phyloP scores from a whole-genome alignment of 2,329 filamentous ascomycete species.

The Ophiostoma pallidulum region DNA sequence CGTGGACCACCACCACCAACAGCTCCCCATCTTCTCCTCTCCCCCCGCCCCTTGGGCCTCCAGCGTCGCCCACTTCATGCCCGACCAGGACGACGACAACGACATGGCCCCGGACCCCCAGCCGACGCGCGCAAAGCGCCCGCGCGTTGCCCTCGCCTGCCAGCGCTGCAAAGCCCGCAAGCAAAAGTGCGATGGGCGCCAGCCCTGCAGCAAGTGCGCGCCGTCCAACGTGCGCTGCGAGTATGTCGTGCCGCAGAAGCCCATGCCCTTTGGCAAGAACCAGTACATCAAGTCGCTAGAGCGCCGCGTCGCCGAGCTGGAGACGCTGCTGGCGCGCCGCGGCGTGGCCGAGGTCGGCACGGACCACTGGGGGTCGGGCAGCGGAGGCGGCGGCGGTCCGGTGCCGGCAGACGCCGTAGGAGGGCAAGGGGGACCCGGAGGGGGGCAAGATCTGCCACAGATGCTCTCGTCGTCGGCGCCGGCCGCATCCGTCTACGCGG shows the following conservation, averaged over 20 bases:
- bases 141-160: slow-evolving; percentile 6
- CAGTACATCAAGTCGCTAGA: slow-evolving; percentile 9
- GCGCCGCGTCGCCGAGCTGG: slow-evolving; percentile 7
- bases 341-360: slow-evolving; percentile 4
- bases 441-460: no score
- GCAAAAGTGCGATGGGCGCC: slow-evolving; percentile 4
- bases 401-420: background rate
- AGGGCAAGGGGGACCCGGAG: no score
- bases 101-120: background rate
- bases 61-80: background rate
- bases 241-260: slow-evolving; percentile 4
- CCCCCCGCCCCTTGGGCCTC: background rate
- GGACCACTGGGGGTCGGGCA: background rate
- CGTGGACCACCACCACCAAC: background rate
- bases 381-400: background rate
- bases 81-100: background rate
- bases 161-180: slow-evolving; percentile 7
- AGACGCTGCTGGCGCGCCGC: slow-evolving; percentile 7
- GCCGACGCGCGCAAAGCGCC: background rate
- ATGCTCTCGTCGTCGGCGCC: background rate
- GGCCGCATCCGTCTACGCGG: background rate
- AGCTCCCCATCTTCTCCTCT: background rate
- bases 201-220: slow-evolving; percentile 5
- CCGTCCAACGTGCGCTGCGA: background rate
- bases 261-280: slow-evolving; percentile 4